Percentiles rank a stretch among this genome's conserved stretches.
These are phyloP conservation scores for Nicotiana sylvestris DNA, from an alignment of 257 asterid species.

Conservation along the genomic window DNA sequence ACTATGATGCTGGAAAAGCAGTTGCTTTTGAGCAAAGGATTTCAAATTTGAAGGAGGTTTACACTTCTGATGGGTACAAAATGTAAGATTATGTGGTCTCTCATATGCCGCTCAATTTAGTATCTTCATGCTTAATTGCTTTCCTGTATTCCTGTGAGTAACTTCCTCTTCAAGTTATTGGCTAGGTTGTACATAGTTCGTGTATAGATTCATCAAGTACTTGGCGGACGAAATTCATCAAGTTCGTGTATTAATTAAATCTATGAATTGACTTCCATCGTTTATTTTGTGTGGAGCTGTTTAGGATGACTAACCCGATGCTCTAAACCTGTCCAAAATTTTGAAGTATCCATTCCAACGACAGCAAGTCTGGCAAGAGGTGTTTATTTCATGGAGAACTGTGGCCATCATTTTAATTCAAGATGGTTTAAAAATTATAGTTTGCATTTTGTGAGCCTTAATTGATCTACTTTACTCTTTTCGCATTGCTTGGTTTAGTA, in stretches of 20 bases:
- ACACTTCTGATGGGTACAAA: constrained; percentile 75
- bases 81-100: constrained; percentile 47
- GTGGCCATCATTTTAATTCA: not conserved
- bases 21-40: constrained; percentile 73
- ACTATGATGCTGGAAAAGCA: constrained; percentile 62
- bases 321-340: not conserved
- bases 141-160: constrained; percentile 4
- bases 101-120: not conserved
- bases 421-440: not conserved
- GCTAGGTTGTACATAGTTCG: not conserved
- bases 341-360: not conserved
- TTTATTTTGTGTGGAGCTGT: not conserved
- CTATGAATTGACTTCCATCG: not conserved
- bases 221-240: not conserved
- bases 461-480: not conserved
- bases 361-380: not conserved
- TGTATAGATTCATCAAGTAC: not conserved
- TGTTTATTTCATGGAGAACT: constrained; percentile 5
- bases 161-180: not conserved
- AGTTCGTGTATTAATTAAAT: not conserved
- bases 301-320: not conserved
- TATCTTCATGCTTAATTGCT: not conserved
- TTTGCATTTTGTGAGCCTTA: not conserved
- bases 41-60: constrained; percentile 79
- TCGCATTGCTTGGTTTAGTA: not conserved